These are phyloP conservation scores for Trichothecium sympodiale DNA, from an alignment of 2,329 filamentous ascomycete species.

Conservation along the genomic window DNA sequence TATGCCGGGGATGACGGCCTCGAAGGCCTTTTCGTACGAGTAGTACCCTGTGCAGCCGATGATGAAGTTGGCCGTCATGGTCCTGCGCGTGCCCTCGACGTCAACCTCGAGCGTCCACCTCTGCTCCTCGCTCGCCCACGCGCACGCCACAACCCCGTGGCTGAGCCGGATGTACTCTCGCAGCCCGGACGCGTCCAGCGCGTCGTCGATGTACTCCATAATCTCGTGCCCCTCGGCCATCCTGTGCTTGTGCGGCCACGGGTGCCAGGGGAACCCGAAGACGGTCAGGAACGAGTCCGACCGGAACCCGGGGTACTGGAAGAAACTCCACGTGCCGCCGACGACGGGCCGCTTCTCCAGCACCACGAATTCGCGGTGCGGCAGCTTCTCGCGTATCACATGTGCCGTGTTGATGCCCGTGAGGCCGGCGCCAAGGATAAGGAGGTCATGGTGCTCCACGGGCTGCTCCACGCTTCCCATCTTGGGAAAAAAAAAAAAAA, in stretches of 20 bases:
- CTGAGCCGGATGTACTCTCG: conserved; percentile 37
- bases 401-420: conserved; percentile 64
- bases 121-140: conserved; percentile 43
- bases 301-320: conserved; percentile 60
- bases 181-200: conserved; percentile 36
- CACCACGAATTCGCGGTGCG: conserved; percentile 45
- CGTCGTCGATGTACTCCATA: conserved; percentile 36
- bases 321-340: conserved; percentile 66
- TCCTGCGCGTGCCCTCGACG: conserved; percentile 8
- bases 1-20: conserved; percentile 51
- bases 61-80: conserved; percentile 38
- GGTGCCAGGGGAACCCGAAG: conserved; percentile 57
- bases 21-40: conserved; percentile 51
- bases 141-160: conserved; percentile 31
- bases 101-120: conserved; percentile 38
- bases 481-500: background rate
- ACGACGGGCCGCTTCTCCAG: conserved; percentile 53
- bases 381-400: conserved; percentile 44
- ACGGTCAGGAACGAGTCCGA: conserved; percentile 48
- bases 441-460: conserved; percentile 28
- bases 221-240: conserved; percentile 40
- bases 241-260: conserved; percentile 45
- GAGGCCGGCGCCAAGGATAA: conserved; percentile 60
- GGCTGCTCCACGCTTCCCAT: conserved; percentile 1
- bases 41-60: conserved; percentile 55